Base-by-base conservation (phyloP, 2,329 filamentous ascomycete genomes). In the Phaeosphaeriaceae sp. region DNA sequence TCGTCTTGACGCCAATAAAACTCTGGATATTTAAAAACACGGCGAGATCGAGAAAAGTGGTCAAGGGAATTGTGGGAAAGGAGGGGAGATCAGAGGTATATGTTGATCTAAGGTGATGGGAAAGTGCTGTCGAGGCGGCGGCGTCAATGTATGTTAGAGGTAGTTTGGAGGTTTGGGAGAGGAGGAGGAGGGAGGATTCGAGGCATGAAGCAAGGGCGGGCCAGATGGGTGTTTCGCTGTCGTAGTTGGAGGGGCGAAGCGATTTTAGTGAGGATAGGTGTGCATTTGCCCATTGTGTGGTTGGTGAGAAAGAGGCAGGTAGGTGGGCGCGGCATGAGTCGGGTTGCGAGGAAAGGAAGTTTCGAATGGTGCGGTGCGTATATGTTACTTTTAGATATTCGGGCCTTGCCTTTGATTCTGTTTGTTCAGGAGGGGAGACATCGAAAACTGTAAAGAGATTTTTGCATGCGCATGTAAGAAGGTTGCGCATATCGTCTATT, bases 241-340 rank as follows among this genome's bases (percentile, higher is more conserved):
- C 40, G 3, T 32, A 39, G 13, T 53, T 43, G 35, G 50, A 46
- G 12, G 50, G 41, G 3, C 20, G 28, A 7, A 64, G 58, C 0
- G 61, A 62, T 44, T 68, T 70, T 2, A 68, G 58, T 0, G 46
- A 33, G 48, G 50, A 56, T 5, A 70, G 59, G 39, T 60, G 53
- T 7, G 63, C 52, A 15, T 61, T 60, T 4, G 64, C 60, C 66
- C 66, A 70, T 26, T 63, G 51, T 20, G 55, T 36, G 8, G 61
- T 48, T 3, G 56, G 36, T 28, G 52, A 51, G 42, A 67, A 62
- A 20, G 38, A 34, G 28, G 48, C 45, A 4, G 46, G 42, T 3
- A 50, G 26, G 15, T 26, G 33, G 32, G 56, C 55, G 7, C 36
- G 42, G 21, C 53, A 50, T 12, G 43, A 46, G 6, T 58, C 45